These are phyloP conservation scores for Parathielavia hyrcaniae DNA, from an alignment of 495 filamentous ascomycete genomes.

Conservation along the genomic window DNA sequence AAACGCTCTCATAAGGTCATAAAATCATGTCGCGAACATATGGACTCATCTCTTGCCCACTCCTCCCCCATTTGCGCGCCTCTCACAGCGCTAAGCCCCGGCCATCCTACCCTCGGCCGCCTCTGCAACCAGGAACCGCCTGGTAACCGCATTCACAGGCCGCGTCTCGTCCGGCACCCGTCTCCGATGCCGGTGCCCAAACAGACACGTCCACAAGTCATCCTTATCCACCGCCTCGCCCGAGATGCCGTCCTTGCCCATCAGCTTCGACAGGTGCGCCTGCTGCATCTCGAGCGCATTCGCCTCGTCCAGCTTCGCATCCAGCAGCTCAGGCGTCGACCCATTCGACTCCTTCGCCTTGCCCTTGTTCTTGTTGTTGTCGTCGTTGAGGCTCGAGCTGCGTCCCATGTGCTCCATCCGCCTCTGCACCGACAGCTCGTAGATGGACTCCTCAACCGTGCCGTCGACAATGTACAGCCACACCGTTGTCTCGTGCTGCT, in stretches of 20 bases:
- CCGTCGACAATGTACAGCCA: conserved; percentile 89
- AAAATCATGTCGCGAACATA: too few relatives aligned
- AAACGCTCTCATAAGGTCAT: too few relatives aligned
- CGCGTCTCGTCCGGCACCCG: conserved; percentile 15
- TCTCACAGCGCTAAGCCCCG: conserved; percentile 16
- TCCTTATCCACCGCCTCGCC: conserved; percentile 74
- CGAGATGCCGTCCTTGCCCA: conserved; percentile 61
- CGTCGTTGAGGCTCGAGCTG: conserved; percentile 28
- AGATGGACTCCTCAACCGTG: conserved; percentile 85
- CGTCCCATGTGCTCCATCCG: conserved; percentile 66
- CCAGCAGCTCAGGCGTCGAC: conserved; percentile 31
- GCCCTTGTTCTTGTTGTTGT: too few relatives aligned
- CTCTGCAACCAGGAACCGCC: conserved; percentile 30
- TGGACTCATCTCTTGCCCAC: too few relatives aligned
- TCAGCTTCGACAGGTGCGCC: conserved; percentile 56
- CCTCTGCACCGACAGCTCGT: conserved; percentile 72
- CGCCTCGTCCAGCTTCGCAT: conserved; percentile 66
- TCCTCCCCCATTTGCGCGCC: too few relatives aligned
- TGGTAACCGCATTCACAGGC: conserved; percentile 16
- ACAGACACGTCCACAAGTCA: conserved; percentile 87
- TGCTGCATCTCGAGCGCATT: conserved; percentile 77
- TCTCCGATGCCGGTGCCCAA: conserved; percentile 49
- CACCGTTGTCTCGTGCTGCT: conserved; percentile 79
- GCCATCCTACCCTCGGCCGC: conserved; percentile 22
- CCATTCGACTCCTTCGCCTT: conserved; percentile 36